Evolutionary conservation across 2,329 filamentous ascomycete genomes (phyloP), one percentile per base, ranked within the genome.

Genomic region (Laburnicola sp.): DNA sequence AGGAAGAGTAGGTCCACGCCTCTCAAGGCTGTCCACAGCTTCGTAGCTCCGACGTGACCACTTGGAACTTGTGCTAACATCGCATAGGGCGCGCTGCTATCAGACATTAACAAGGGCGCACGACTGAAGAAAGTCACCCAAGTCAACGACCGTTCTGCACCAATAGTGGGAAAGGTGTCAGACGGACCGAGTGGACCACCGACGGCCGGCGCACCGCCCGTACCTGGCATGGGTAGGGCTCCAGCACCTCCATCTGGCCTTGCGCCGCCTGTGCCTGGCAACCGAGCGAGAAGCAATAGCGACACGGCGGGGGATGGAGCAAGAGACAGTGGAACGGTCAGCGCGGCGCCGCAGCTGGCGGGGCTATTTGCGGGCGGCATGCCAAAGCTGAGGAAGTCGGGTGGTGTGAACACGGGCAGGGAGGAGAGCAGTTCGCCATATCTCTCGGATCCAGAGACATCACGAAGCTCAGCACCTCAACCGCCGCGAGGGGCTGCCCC

Each of bases 311-410:
- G 66, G 11, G 61, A 62, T 6, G 56, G 46, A 26, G 52, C 57
- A 50, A 53, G 62, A 56, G 69, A 68, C 11, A 60, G 59, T 35
- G 60, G 47, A 11, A 52, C 63, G 39, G 56, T 58, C 22, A 54
- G 51, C 34, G 64, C 64, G 10, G 58, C 89, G 41, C 91, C 91
- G 8, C 93, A 97, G 70, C 74, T 97, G 8, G 93, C 80, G 27
- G 94, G 94, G 1, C 74, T 99, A 25, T 96, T 99, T 68, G 91
- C 89, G 1, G 92, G 91, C 31, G 94, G 93, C 32, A 97, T 97
- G 84, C 94, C 94, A 2, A 97, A 97, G 76, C 72, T 99, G 66
- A 89, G 89, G 72, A 97, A 95, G 77, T 82, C 86, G 2, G 88
- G 91, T 49, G 92, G 89, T 41, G 72, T 80, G 28, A 76, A 78